A percentile compares a stretch with the other conserved stretches of the same genome.
phyloP scores from a whole-genome alignment of 169 alveolate species.

The Eimeria praecox region DNA sequence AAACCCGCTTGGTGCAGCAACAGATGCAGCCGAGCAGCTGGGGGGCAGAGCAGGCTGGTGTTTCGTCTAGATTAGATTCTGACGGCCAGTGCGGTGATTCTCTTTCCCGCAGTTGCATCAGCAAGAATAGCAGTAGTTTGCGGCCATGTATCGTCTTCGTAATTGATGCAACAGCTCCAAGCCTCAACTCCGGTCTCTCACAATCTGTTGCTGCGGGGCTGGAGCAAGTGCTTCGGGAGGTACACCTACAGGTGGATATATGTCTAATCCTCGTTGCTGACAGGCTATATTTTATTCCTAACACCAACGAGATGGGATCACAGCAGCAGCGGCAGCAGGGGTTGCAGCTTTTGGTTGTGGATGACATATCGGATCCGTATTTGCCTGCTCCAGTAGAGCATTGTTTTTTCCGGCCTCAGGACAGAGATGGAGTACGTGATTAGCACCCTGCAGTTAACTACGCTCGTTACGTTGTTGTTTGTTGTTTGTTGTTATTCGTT shows the following conservation, averaged over 20 bases:
- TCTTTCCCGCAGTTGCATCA: background rate
- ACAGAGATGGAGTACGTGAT: slow-evolving; percentile 30
- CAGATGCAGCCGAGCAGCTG: slow-evolving; percentile 56
- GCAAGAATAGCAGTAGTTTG: slow-evolving; percentile 56
- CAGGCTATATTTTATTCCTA: slow-evolving; percentile 56
- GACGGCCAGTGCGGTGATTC: background rate
- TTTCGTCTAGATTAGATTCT: background rate
- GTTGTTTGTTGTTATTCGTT: no score
- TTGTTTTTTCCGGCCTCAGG: slow-evolving; percentile 66
- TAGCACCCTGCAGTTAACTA: background rate
- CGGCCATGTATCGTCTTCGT: slow-evolving; percentile 79
- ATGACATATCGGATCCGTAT: slow-evolving; percentile 75
- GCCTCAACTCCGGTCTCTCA: slow-evolving; percentile 53
- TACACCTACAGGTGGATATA: slow-evolving; percentile 61
- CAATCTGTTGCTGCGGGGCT: slow-evolving; percentile 74
- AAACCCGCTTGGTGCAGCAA: background rate
- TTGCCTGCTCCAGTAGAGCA: slow-evolving; percentile 79
- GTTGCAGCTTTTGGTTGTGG: slow-evolving; percentile 63
- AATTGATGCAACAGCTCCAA: slow-evolving; percentile 52
- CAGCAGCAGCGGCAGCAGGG: slow-evolving; percentile 51
- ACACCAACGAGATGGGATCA: background rate
- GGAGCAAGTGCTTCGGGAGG: slow-evolving; percentile 57
- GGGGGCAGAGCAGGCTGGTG: slow-evolving; percentile 25
- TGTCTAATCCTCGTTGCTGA: slow-evolving; percentile 73
- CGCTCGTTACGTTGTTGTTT: background rate